Evolutionary conservation across 106 monocot species (phyloP).

Genomic region (Chionographis japonica): DNA sequence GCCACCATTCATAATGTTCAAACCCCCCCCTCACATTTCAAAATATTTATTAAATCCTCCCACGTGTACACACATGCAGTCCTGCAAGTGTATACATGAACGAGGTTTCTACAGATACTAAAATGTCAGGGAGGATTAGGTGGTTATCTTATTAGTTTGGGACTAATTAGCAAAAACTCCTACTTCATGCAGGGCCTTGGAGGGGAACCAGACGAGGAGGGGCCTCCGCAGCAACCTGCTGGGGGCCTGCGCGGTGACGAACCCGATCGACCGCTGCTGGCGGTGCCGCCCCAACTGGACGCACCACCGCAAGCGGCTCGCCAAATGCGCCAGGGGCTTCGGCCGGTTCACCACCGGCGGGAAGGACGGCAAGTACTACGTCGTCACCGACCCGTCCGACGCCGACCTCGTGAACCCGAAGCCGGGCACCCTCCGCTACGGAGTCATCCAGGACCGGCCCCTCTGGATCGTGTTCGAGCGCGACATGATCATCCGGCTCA

Average conservation of each 20-base stretch:
- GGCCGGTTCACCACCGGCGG: constrained; percentile 40
- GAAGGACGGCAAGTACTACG: constrained; percentile 31
- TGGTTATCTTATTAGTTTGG: no score
- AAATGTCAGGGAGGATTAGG: no score
- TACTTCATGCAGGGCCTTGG: no score
- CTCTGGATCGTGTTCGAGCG: constrained; percentile 74
- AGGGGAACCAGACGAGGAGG: constrained; percentile 30
- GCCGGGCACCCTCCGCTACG: constrained; percentile 55
- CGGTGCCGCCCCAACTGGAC: constrained; percentile 46
- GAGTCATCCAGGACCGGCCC: constrained; percentile 34
- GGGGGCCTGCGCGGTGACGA: constrained; percentile 38
- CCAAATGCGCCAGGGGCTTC: constrained; percentile 51
- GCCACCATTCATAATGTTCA: no score
- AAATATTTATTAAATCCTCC: no score
- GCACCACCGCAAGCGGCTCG: constrained; percentile 39
- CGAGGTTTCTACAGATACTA: no score
- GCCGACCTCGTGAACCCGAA: constrained; percentile 22
- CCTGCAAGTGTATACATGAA: no score
- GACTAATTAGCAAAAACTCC: no score
- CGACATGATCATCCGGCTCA: constrained; percentile 53
- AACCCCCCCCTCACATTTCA: no score
- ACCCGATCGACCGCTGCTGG: constrained; percentile 81
- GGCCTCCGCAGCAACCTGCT: neutral
- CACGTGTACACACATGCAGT: no score
- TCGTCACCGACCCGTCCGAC: constrained; percentile 14